Evolutionary conservation across 75 land plant species (phyloP).

Genomic region (Larix kaempferi): DNA sequence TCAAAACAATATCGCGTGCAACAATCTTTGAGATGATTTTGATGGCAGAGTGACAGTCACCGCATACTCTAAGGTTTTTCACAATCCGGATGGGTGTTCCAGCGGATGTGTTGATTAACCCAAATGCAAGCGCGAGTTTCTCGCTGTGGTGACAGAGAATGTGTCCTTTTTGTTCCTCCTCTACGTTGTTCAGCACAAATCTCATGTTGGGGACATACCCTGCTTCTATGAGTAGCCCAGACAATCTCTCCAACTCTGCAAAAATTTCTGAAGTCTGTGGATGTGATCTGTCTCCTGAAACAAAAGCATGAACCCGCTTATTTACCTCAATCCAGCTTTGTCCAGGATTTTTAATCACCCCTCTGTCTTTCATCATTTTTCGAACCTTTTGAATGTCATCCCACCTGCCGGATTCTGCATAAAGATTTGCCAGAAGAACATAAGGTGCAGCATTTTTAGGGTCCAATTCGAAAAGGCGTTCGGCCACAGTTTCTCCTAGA

Average conservation of each 20-base stretch:
- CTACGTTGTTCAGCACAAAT: slow-evolving; percentile 15
- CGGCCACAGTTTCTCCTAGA: neutral
- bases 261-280: slow-evolving; percentile 9
- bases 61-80: slow-evolving; percentile 22
- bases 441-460: neutral
- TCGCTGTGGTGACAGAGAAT: slow-evolving; percentile 19
- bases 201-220: neutral
- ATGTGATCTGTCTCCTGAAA: slow-evolving; percentile 5
- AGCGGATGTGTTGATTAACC: slow-evolving; percentile 18
- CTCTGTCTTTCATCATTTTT: slow-evolving; percentile 17
- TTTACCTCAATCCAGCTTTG: slow-evolving; percentile 20
- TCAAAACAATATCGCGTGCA: slow-evolving; percentile 12
- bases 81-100: slow-evolving; percentile 15
- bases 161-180: slow-evolving; percentile 8
- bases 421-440: slow-evolving; percentile 20
- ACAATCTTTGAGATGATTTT: slow-evolving; percentile 23
- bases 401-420: slow-evolving; percentile 24
- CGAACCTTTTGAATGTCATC: slow-evolving; percentile 14
- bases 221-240: slow-evolving; percentile 4
- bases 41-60: slow-evolving; percentile 18
- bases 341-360: slow-evolving; percentile 10
- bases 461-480: slow-evolving; percentile 6
- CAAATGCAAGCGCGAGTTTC: slow-evolving; percentile 30
- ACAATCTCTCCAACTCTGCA: slow-evolving; percentile 8
- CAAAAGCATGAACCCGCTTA: slow-evolving; percentile 5